Conservation (phyloP, 805 yeast genomes). For the Pichia nanzhaoensis region DNA sequence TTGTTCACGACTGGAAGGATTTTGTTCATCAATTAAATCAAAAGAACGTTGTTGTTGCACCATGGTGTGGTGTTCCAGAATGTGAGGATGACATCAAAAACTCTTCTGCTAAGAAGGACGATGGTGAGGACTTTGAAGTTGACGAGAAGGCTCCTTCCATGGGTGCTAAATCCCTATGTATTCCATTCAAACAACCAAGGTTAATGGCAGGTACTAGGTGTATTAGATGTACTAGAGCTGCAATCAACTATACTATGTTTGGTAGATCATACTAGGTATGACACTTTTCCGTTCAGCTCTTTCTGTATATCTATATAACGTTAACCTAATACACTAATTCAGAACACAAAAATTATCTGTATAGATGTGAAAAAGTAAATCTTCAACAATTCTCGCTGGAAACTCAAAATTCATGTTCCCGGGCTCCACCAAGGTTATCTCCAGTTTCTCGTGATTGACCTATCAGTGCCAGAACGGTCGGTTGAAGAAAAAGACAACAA, state of each 20-base stretch:
- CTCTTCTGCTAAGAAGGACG: constrained; percentile 69
- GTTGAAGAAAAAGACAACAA: too few relatives aligned
- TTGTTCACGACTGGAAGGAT: constrained; percentile 81
- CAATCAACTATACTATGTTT: constrained; percentile 84
- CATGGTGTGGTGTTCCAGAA: constrained; percentile 94
- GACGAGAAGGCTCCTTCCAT: constrained; percentile 97
- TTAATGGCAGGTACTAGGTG: constrained; percentile 77
- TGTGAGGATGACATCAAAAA: constrained; percentile 98
- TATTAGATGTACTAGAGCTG: constrained; percentile 73
- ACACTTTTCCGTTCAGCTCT: too few relatives aligned
- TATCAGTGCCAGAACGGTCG: too few relatives aligned
- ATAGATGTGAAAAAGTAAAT: too few relatives aligned
- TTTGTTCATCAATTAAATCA: constrained; percentile 88
- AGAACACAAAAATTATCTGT: too few relatives aligned
- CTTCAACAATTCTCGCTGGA: too few relatives aligned
- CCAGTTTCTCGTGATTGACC: too few relatives aligned
- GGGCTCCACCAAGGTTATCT: too few relatives aligned
- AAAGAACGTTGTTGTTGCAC: constrained; percentile 85
- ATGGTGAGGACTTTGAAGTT: constrained; percentile 77
- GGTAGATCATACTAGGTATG: constrained; percentile 83
- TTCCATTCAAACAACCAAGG: constrained; percentile 88
- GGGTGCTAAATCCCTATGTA: constrained; percentile 99
- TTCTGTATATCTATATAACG: neutral
- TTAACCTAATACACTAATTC: neutral
- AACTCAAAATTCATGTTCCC: too few relatives aligned